These are phyloP conservation scores for Magnaporthiopsis incrustans DNA, from an alignment of 2,329 filamentous ascomycete species.

Conservation along the genomic window DNA sequence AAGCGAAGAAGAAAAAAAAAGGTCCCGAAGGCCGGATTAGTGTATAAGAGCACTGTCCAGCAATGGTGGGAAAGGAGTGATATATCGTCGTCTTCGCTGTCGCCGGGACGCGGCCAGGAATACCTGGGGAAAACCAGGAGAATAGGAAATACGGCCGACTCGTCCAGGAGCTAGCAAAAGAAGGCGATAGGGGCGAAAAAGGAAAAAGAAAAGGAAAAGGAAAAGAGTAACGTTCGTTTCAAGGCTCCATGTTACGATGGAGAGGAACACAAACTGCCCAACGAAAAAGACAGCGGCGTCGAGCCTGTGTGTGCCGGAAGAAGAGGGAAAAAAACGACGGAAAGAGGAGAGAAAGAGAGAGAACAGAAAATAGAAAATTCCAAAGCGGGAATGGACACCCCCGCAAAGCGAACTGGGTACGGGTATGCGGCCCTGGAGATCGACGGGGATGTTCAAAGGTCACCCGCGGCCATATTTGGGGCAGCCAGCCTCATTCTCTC, in stretches of 20 bases:
- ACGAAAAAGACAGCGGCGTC: neutral
- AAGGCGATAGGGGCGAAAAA: neutral
- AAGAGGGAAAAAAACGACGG: neutral
- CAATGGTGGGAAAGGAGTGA: neutral
- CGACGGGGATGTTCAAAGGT: neutral
- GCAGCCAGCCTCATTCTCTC: neutral
- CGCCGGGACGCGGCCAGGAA: neutral
- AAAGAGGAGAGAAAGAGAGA: neutral
- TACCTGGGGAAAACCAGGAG: neutral
- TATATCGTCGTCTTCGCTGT: conserved; percentile 3
- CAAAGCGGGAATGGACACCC: neutral
- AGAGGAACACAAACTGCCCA: neutral
- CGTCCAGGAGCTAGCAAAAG: conserved; percentile 2
- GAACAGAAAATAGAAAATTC: neutral
- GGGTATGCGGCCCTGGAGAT: neutral
- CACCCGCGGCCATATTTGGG: neutral
- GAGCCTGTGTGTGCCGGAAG: neutral
- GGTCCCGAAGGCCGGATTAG: neutral
- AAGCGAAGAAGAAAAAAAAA: neutral
- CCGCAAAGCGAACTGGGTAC: neutral
- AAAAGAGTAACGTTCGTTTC: neutral
- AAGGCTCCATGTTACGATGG: neutral
- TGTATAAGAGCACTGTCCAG: conserved; percentile 3
- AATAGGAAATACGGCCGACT: neutral
- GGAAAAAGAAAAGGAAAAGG: neutral